Evolutionary conservation across 176 grass and related monocot species (phyloP).

Genomic region (Thinopyrum elongatum): DNA sequence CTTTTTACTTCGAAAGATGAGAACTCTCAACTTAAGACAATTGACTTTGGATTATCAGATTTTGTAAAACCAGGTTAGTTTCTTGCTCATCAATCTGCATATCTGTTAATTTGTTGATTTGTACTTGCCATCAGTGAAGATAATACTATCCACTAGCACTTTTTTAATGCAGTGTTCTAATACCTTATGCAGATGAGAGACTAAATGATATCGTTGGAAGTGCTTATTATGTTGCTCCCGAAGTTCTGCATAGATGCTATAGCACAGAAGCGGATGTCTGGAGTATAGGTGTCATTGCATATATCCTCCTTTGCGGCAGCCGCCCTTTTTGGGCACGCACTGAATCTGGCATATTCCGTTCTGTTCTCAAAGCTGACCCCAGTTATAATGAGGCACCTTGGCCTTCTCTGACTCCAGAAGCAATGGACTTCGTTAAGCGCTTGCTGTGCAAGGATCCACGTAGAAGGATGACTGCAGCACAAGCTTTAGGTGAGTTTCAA

Average conservation of each 20-base stretch:
- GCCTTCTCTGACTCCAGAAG: slow-evolving; percentile 69
- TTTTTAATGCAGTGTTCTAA: slow-evolving; percentile 18
- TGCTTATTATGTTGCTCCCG: slow-evolving; percentile 92
- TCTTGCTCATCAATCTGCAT: not conserved
- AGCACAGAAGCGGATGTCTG: slow-evolving; percentile 87
- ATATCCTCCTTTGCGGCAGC: slow-evolving; percentile 85
- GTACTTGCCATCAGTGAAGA: not conserved
- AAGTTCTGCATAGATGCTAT: slow-evolving; percentile 84
- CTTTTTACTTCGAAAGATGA: slow-evolving; percentile 83
- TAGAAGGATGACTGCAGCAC: slow-evolving; percentile 86
- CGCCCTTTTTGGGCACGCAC: slow-evolving; percentile 87
- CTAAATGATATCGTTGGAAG: slow-evolving; percentile 95
- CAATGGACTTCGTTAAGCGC: slow-evolving; percentile 81
- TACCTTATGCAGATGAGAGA: slow-evolving; percentile 65
- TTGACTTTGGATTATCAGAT: slow-evolving; percentile 82
- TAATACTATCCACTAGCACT: not conserved
- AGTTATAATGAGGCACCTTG: slow-evolving; percentile 71
- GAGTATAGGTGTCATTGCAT: slow-evolving; percentile 88
- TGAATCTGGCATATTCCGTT: slow-evolving; percentile 81
- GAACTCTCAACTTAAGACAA: slow-evolving; percentile 71
- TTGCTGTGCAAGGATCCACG: slow-evolving; percentile 78
- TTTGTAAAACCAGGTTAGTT: slow-evolving; percentile 82
- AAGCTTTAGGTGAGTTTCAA: slow-evolving; percentile 60
- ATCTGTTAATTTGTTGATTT: not conserved
- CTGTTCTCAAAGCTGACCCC: slow-evolving; percentile 83